Evolutionary conservation across 495 filamentous ascomycete genomes (phyloP).

Genomic region (Neurospora hispaniola): DNA sequence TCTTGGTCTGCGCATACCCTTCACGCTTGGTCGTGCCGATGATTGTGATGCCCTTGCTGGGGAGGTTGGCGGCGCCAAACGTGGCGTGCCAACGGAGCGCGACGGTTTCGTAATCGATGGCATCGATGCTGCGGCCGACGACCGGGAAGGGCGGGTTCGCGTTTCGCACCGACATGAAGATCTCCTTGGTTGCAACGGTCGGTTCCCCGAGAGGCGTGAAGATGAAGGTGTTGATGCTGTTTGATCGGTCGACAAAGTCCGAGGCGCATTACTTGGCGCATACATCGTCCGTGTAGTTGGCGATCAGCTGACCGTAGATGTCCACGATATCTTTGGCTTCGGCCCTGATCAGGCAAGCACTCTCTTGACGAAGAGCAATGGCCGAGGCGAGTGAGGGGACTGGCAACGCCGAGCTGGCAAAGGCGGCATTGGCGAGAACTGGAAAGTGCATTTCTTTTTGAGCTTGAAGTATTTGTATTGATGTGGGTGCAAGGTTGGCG

Average conservation of each 20-base stretch:
- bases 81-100: constrained; percentile 27
- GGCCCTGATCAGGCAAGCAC: constrained; percentile 17
- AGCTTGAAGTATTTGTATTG: not conserved
- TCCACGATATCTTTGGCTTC: constrained; percentile 23
- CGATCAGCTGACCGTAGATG: constrained; percentile 21
- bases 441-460: constrained; percentile 19
- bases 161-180: constrained; percentile 26
- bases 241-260: constrained; percentile 23
- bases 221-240: constrained; percentile 32
- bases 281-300: constrained; percentile 23
- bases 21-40: constrained; percentile 20
- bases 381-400: constrained; percentile 11
- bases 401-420: constrained; percentile 19
- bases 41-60: constrained; percentile 24
- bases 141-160: constrained; percentile 26
- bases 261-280: constrained; percentile 27
- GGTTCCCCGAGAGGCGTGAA: constrained; percentile 20
- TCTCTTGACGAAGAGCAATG: constrained; percentile 6
- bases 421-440: constrained; percentile 13
- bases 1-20: constrained; percentile 22
- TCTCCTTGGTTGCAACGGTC: constrained; percentile 26
- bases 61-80: constrained; percentile 24
- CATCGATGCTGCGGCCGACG: constrained; percentile 22
- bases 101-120: constrained; percentile 22
- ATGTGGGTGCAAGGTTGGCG: not conserved